phyloP scores from a whole-genome alignment of 495 filamentous ascomycete species.

The Trichoderma parareesei region DNA sequence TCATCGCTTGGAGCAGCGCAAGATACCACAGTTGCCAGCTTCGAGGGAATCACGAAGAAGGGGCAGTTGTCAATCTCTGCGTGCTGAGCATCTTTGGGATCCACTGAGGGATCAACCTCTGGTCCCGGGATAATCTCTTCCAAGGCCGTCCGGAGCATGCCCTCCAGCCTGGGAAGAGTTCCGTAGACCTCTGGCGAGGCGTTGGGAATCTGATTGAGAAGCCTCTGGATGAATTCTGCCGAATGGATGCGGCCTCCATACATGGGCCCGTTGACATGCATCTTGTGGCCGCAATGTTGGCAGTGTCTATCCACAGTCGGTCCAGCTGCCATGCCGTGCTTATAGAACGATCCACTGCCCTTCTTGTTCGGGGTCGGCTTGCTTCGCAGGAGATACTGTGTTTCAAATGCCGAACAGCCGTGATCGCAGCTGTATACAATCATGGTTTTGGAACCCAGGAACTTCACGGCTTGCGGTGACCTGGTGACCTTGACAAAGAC shows the following conservation, averaged over 20 bases:
- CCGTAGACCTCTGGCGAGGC: conserved; percentile 58
- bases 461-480: conserved; percentile 78
- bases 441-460: conserved; percentile 83
- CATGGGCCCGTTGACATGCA: conserved; percentile 87
- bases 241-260: conserved; percentile 88
- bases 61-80: conserved; percentile 60
- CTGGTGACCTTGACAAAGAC: conserved; percentile 78
- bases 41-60: conserved; percentile 76
- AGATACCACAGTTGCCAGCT: conserved; percentile 64
- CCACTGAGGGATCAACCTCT: conserved; percentile 13
- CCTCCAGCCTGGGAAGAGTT: conserved; percentile 72
- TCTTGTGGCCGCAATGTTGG: conserved; percentile 77
- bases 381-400: conserved; percentile 63
- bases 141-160: conserved; percentile 82
- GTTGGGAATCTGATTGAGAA: conserved; percentile 59
- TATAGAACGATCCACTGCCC: conserved; percentile 58
- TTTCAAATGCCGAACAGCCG: conserved; percentile 83
- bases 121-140: conserved; percentile 51
- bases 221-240: conserved; percentile 62
- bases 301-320: conserved; percentile 56
- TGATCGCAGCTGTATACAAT: conserved; percentile 81
- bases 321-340: conserved; percentile 61
- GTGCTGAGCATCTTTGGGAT: conserved; percentile 39
- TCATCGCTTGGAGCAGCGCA: conserved; percentile 65
- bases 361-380: conserved; percentile 57